A percentile compares a stretch with the other conserved stretches of the same genome.
Evolutionary conservation across 345 rosid species (phyloP).

Genomic region (Firmiana major): DNA sequence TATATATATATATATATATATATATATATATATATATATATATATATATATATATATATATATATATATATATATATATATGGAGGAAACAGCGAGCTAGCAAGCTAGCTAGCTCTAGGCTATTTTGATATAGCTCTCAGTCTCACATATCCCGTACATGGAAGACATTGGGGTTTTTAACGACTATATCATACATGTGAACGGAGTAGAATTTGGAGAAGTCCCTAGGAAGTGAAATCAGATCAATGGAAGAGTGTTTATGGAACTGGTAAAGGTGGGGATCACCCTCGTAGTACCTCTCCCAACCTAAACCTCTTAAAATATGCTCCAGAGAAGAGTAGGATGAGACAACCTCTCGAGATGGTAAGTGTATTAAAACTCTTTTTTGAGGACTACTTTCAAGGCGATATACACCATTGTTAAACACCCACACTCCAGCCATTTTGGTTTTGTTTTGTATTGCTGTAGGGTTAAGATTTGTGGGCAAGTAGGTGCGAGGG

Average conservation of each 20-base stretch:
- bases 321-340: slow-evolving; percentile 63
- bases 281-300: slow-evolving; percentile 67
- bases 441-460: slow-evolving; percentile 24
- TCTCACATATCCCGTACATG: slow-evolving; percentile 59
- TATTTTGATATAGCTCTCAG: not conserved
- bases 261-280: slow-evolving; percentile 75
- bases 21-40: no score
- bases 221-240: slow-evolving; percentile 87
- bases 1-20: no score
- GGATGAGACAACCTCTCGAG: slow-evolving; percentile 57
- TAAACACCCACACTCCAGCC: slow-evolving; percentile 85
- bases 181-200: slow-evolving; percentile 84
- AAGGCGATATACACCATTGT: slow-evolving; percentile 65
- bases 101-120: no score
- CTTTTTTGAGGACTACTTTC: slow-evolving; percentile 39
- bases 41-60: no score
- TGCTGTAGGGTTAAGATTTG: not conserved
- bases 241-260: slow-evolving; percentile 76
- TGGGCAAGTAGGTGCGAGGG: no score
- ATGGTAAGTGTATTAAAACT: slow-evolving; percentile 68
- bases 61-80: no score
- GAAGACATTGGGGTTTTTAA: slow-evolving; percentile 81
- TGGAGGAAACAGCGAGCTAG: no score
- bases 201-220: slow-evolving; percentile 76
- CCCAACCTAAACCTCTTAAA: slow-evolving; percentile 77